Conservation (phyloP, 352 stramenopile species). For the Pythium phragmitis region DNA sequence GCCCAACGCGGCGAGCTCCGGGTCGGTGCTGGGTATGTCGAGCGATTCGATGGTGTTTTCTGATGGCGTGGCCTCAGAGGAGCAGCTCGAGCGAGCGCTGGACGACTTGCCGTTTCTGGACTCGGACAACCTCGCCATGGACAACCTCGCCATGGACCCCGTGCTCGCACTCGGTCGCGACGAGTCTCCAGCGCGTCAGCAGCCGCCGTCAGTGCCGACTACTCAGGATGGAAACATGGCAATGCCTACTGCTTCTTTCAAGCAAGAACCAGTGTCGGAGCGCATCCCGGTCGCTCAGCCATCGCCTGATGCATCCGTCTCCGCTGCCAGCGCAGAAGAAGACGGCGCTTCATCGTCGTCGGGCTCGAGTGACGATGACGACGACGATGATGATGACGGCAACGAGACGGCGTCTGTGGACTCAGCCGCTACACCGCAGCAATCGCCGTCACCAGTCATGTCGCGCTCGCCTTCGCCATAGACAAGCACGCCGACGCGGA, state of each 20-base stretch:
- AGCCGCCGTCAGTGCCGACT: background rate
- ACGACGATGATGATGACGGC: constrained; percentile 45
- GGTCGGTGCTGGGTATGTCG: constrained; percentile 28
- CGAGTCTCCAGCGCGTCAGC: background rate
- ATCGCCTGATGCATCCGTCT: constrained; percentile 9
- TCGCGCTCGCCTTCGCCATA: constrained; percentile 59
- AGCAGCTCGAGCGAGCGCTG: constrained; percentile 69
- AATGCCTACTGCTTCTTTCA: too few species aligned
- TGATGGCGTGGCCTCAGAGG: constrained; percentile 49
- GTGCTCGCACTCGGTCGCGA: constrained; percentile 17
- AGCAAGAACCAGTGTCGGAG: background rate
- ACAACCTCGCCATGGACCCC: constrained; percentile 41
- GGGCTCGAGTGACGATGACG: constrained; percentile 24
- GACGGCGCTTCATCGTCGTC: constrained; percentile 24
- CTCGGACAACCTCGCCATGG: constrained; percentile 54
- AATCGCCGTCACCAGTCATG: constrained; percentile 54
- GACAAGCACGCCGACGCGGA: background rate
- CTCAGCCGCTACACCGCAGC: constrained; percentile 33
- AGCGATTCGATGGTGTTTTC: constrained; percentile 27
- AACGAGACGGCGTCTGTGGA: constrained; percentile 52
- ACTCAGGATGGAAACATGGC: background rate
- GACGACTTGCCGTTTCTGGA: constrained; percentile 76
- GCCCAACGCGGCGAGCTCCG: constrained; percentile 17
- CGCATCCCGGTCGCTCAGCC: background rate
- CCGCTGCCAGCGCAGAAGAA: constrained; percentile 16